Conservation (phyloP, 208 protist species). For the Trichomonas vaginalis region DNA sequence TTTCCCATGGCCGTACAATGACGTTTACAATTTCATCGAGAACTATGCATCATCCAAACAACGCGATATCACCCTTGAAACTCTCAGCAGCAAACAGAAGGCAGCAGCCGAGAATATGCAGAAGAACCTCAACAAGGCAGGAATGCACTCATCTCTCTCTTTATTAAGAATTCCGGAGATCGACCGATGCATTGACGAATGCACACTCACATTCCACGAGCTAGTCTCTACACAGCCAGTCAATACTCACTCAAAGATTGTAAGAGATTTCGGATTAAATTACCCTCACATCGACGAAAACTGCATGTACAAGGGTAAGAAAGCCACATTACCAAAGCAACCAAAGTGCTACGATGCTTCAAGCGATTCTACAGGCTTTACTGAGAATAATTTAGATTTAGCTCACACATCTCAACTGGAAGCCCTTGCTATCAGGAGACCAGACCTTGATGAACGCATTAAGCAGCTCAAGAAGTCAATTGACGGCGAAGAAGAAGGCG, state of each 20-base stretch:
- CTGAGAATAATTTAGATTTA: not conserved
- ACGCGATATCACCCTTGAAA: not conserved
- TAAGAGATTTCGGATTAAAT: not conserved
- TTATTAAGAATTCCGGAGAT: not conserved
- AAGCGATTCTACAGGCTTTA: not conserved
- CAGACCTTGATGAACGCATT: not conserved
- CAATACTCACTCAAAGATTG: not conserved
- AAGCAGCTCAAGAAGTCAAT: not conserved
- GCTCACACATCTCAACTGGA: not conserved
- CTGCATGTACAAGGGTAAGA: not conserved
- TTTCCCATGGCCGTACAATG: not conserved
- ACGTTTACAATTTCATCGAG: not conserved
- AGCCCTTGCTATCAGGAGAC: not conserved
- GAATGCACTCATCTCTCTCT: not conserved
- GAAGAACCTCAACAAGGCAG: not conserved
- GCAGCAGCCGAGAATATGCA: not conserved
- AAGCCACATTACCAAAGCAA: not conserved
- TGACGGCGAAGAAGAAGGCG: not conserved
- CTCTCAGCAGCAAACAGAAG: not conserved
- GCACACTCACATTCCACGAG: not conserved
- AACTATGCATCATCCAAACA: too few species aligned
- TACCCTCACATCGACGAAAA: not conserved
- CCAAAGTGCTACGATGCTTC: not conserved
- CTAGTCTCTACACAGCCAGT: not conserved
- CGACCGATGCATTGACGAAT: not conserved